Base-by-base conservation (phyloP, 208 protist species). In the Leishmania martiniquensis region DNA sequence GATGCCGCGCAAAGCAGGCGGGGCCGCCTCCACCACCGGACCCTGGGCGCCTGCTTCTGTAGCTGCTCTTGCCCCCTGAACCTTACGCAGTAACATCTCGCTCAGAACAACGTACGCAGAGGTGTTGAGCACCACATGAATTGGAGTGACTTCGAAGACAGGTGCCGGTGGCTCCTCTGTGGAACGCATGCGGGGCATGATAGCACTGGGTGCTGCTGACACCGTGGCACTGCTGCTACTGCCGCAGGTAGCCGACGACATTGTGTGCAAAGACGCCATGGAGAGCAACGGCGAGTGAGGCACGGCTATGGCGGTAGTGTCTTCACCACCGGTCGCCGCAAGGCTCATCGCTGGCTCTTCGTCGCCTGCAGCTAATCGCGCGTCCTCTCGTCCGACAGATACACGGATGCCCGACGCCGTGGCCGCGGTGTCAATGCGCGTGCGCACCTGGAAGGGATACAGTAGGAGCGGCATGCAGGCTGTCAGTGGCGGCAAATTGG, bases 381-480 rank as follows among this genome's bases (percentile, higher is more conserved):
- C 68, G 47, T 52, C 68, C 25, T 69, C 65, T n/a, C 49, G 39
- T 22, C 49, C 39, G 10, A 51, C 39, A 69, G 63, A 29, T 45
- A 44, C 4, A 69, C 22, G 29, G 65, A n/a, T 49, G 25, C 25
- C 9, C 65, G 22, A 29, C 4, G 37, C 39, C 20, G 65, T 10
- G 4, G 65, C 44, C 7, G 25, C 65, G 25, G 42, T n/a, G 1
- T 63, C 29, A 42, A 84, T 57, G 42, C 67, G 47, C 7, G 80
- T 84, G 62, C 10, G 75, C 2, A 84, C 80, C 52, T 77, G 62
- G 20, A 84, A 22, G 4, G 80, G 80, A 57, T 76, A 25, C 4
- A 84, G 75, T 65, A 84, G 70, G 10, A 84, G 68, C 57, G 80
- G 80, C 80, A 84, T 72, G 47, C 80, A 84, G 22, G 75, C 68